Percentiles rank a stretch among this genome's conserved stretches.
Evolutionary conservation across 805 yeast species (phyloP).

Genomic region (Candida railenensis): DNA sequence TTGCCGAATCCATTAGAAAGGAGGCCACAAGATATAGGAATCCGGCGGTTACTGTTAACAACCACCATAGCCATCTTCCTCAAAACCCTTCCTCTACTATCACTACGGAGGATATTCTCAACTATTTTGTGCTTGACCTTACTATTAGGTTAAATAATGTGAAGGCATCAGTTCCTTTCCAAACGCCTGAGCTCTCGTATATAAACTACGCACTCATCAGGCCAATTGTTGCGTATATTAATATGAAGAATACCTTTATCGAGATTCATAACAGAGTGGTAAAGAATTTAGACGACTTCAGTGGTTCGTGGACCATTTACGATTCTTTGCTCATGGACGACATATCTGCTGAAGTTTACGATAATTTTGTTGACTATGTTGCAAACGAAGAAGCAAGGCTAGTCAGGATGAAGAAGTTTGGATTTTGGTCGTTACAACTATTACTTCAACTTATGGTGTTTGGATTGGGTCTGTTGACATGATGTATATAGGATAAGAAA

Average conservation of each 20-base stretch:
- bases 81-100: slow-evolving; percentile 14
- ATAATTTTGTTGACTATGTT: slow-evolving; percentile 84
- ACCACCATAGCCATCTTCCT: neutral
- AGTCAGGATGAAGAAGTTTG: slow-evolving; percentile 74
- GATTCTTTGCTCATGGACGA: slow-evolving; percentile 92
- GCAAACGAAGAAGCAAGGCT: slow-evolving; percentile 80
- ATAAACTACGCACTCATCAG: slow-evolving; percentile 87
- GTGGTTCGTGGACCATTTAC: slow-evolving; percentile 95
- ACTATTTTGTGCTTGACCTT: slow-evolving; percentile 74
- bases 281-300: slow-evolving; percentile 78
- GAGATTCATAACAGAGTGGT: slow-evolving; percentile 82
- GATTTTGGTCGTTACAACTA: slow-evolving; percentile 89
- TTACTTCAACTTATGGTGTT: slow-evolving; percentile 77
- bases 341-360: slow-evolving; percentile 83
- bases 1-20: slow-evolving; percentile 47
- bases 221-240: slow-evolving; percentile 95
- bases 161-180: slow-evolving; percentile 84
- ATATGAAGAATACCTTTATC: slow-evolving; percentile 83
- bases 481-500: too few relatives aligned
- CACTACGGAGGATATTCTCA: slow-evolving; percentile 34
- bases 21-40: slow-evolving; percentile 46
- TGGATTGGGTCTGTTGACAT: slow-evolving; percentile 64
- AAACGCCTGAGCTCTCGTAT: slow-evolving; percentile 84
- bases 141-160: slow-evolving; percentile 80
- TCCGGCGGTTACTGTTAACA: slow-evolving; percentile 13